phyloP scores from a whole-genome alignment of 2,329 filamentous ascomycete genomes.

The Pleochaeta shiraiana region DNA sequence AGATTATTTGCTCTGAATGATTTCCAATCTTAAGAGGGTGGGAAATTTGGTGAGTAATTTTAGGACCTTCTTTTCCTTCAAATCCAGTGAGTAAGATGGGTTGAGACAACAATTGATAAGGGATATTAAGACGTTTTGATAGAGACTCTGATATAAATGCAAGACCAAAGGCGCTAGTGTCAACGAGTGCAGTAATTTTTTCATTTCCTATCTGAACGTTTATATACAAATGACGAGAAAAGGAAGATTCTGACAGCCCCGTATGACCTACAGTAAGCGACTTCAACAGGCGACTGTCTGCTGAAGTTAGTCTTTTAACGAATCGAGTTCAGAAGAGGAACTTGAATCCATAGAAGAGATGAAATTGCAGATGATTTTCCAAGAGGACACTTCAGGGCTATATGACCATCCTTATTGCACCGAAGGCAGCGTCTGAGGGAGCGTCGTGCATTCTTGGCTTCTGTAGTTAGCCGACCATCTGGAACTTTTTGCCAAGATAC shows the following conservation, averaged over 20 bases:
- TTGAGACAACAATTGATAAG: background rate
- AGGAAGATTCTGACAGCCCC: background rate
- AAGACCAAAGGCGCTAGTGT: background rate
- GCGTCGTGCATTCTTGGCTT: background rate
- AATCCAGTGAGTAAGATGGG: background rate
- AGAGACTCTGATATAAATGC: background rate
- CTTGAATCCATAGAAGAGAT: background rate
- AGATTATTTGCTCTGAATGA: background rate
- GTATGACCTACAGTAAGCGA: background rate
- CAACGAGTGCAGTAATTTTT: background rate
- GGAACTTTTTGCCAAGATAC: background rate
- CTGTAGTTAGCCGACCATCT: background rate
- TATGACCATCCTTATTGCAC: background rate
- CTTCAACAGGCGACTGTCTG: background rate
- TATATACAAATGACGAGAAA: no score
- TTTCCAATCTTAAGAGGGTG: background rate
- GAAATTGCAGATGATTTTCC: background rate
- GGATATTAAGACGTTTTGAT: background rate
- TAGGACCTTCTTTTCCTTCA: background rate
- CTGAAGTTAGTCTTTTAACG: constrained; percentile 1
- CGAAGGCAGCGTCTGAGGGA: background rate
- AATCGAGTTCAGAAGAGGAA: background rate
- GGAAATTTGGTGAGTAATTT: background rate
- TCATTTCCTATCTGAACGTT: background rate
- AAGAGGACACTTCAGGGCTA: background rate